phyloP scores from a whole-genome alignment of 2,329 filamentous ascomycete species.

The Metarhizium anisopliae region DNA sequence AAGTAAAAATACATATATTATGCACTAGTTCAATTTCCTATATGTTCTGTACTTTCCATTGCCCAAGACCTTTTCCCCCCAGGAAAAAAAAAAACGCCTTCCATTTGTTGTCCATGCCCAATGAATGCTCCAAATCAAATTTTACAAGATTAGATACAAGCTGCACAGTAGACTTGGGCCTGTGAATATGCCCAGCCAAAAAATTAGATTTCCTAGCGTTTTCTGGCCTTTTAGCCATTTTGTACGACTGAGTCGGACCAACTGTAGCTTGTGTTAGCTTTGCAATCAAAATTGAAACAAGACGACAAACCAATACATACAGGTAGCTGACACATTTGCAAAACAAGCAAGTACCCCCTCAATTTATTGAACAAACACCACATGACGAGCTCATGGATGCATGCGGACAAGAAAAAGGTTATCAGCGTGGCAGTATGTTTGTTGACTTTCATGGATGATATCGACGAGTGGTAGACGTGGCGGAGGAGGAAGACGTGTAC shows the following conservation, averaged over 20 bases:
- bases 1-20: neutral
- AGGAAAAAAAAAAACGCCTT: neutral
- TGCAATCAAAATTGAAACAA: neutral
- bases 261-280: constrained; percentile 17
- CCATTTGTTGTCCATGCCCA: neutral
- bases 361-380: constrained; percentile 73
- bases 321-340: constrained; percentile 68
- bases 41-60: neutral
- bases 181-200: constrained; percentile 72
- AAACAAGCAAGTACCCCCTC: constrained; percentile 60
- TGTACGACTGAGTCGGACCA: constrained; percentile 59
- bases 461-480: constrained; percentile 72
- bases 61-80: no score
- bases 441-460: constrained; percentile 62
- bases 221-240: constrained; percentile 53
- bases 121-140: neutral
- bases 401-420: constrained; percentile 64
- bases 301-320: constrained; percentile 22
- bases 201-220: constrained; percentile 63
- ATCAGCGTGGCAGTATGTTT: constrained; percentile 65
- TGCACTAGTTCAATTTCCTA: neutral
- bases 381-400: constrained; percentile 71
- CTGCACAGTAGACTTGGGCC: constrained; percentile 61
- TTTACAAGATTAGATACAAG: constrained; percentile 47
- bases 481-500: constrained; percentile 71